Base-by-base conservation (phyloP, 2,329 filamentous ascomycete genomes). In the Talaromyces atroroseus region DNA sequence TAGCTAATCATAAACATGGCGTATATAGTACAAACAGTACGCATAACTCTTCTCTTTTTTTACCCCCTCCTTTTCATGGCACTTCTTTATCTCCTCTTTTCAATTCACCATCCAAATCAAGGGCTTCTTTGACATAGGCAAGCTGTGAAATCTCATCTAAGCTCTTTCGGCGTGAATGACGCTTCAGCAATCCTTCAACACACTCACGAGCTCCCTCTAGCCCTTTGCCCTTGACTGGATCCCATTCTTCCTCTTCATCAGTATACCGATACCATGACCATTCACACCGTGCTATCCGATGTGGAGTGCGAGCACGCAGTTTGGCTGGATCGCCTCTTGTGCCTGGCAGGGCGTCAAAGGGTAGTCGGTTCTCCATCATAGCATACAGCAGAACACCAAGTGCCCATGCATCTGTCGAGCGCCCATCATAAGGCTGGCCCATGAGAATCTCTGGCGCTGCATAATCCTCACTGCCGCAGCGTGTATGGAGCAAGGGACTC, bases 381-480 rank as follows among this genome's bases (percentile, higher is more conserved):
- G 94, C 91, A 69, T 97, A 99, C 0, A 97, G 81, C 2, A 97
- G 77, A 1, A 99, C 94, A 52, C 94, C 94, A 1, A 97, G 80
- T 0, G 92, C 95, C 94, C 94, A 99, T 10, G 90, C 91, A 68
- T 99, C 94, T 0, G 89, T 96, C 1, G 87, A 84, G 38, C 90
- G 89, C 32, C 94, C 94, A 69, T 97, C 92, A 68, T 99, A 99
- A 7, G 90, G 85, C 67, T 96, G 90, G 23, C 92, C 92, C 79
- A 99, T 90, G 54, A 99, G 87, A 47, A 99, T 91, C 71, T 99
- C 94, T 0, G 94, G 94, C 0, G 94, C 92, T 1, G 92, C 92
- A 69, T 99, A 99, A 74, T 99, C 94, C 73, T 97, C 94, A 42
- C 89, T 95, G 32, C 94, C 94, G 71, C 94, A 99, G 10, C 94